phyloP scores from a whole-genome alignment of 257 asterid species.

The Paraleonurus japonicus region DNA sequence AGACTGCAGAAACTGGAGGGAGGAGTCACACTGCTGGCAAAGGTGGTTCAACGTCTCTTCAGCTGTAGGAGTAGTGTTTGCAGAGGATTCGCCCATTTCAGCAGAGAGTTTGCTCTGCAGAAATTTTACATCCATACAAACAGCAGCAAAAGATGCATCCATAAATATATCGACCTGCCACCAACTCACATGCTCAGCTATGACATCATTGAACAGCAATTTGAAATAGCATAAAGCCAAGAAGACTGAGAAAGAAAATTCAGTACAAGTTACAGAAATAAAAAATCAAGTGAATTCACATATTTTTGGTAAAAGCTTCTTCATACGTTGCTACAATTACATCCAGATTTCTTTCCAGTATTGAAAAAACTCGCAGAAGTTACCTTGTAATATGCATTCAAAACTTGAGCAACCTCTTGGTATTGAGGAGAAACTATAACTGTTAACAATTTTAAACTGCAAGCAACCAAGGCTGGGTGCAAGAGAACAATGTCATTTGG shows the following conservation, averaged over 20 bases:
- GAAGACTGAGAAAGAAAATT: background rate
- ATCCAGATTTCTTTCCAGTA: conserved; percentile 4
- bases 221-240: conserved; percentile 4
- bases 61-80: conserved; percentile 45
- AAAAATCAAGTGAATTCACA: background rate
- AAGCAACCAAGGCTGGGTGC: conserved; percentile 94
- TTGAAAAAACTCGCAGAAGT: conserved; percentile 4
- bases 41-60: conserved; percentile 74
- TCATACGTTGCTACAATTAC: background rate
- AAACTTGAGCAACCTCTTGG: conserved; percentile 90
- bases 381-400: conserved; percentile 81
- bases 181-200: conserved; percentile 30
- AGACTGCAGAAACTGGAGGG: conserved; percentile 85
- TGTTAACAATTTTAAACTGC: conserved; percentile 70
- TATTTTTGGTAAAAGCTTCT: background rate
- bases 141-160: conserved; percentile 85
- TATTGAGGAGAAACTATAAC: conserved; percentile 79
- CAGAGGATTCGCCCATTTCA: conserved; percentile 48
- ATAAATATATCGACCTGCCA: conserved; percentile 89
- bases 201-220: conserved; percentile 3
- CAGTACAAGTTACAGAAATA: conserved; percentile 14
- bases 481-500: conserved; percentile 72
- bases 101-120: conserved; percentile 68
- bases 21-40: conserved; percentile 95
- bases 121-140: conserved; percentile 64